Base-by-base conservation (phyloP, 2,329 filamentous ascomycete genomes). In the Alternaria conjuncta region DNA sequence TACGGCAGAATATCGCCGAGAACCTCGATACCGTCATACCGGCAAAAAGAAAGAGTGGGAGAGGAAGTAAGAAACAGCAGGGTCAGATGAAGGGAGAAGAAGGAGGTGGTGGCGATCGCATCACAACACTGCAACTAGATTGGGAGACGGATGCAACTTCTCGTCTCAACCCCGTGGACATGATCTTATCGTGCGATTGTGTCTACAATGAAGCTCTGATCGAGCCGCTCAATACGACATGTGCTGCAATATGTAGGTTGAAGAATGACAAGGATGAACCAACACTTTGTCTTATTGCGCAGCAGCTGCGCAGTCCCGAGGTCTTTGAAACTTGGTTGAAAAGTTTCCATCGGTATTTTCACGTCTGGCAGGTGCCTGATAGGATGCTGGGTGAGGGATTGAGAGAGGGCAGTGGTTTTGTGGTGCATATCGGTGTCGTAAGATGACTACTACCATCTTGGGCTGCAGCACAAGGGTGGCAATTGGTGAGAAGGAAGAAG, bases 151-250 rank as follows among this genome's bases (percentile, higher is more conserved):
- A 87, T 69, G 80, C 82, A 50, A 77, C 86, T 2, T 69, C 73
- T 1, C 73, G 75, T 5, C 70, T 84, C 8, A 84, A 85, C 0
- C 86, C 88, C 64, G 86, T 96, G 69, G 91, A 96, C 73, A 81
- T 89, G 13, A 84, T 98, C 11, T 78, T 98, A 36, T 93, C 94
- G 5, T 97, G 93, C 75, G 96, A 99, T 79, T 97, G 94, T 79
- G 91, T 99, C 70, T 99, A 96, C 84, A 99, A 98, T 80, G 92
- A 97, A 69, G 88, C 91, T 3, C 86, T 98, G 4, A 88, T 98
- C 23, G 83, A 87, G 46, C 93, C 94, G 0, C 87, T 98, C 53
- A 92, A 96, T n/a, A 87, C 90, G 71, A 92, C 93, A 0, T 97
- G 92, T 77, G 88, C 84, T 6, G 92, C 96, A 66, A 85, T 89